Conservation (phyloP, 2,329 filamentous ascomycete genomes). For the Parasarocladium wereldwijsianum region DNA sequence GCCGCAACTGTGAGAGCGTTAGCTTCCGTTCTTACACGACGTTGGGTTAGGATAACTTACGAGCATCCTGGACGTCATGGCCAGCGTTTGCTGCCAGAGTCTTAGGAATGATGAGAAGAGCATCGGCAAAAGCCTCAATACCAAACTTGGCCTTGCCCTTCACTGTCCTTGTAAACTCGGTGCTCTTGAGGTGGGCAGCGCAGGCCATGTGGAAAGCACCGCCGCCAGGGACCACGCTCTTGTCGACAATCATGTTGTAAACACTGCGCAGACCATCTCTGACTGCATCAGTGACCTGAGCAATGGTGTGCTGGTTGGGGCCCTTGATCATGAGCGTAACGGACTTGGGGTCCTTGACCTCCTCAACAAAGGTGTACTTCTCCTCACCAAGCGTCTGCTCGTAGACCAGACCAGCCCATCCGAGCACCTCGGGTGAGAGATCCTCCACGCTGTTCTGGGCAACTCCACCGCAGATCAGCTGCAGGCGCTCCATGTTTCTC, state of each 20-base stretch:
- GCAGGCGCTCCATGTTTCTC: slow-evolving; percentile 96
- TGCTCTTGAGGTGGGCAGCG: slow-evolving; percentile 72
- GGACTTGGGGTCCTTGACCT: slow-evolving; percentile 97
- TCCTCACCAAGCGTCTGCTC: slow-evolving; percentile 96
- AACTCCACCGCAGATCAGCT: slow-evolving; percentile 81
- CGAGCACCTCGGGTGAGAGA: slow-evolving; percentile 70
- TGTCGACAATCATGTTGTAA: slow-evolving; percentile 99
- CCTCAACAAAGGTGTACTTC: slow-evolving; percentile 97
- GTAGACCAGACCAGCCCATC: slow-evolving; percentile 93
- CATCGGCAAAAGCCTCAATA: slow-evolving; percentile 88
- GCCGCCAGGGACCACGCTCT: slow-evolving; percentile 83
- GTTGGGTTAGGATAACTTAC: slow-evolving; percentile 42
- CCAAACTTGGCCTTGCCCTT: slow-evolving; percentile 98
- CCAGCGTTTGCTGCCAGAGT: slow-evolving; percentile 91
- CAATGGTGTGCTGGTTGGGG: slow-evolving; percentile 90
- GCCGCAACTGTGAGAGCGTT: slow-evolving; percentile 48
- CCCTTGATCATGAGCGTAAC: slow-evolving; percentile 97
- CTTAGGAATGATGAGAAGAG: slow-evolving; percentile 90
- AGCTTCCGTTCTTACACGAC: slow-evolving; percentile 7
- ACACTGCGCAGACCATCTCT: slow-evolving; percentile 89
- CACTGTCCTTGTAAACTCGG: slow-evolving; percentile 74
- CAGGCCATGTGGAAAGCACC: slow-evolving; percentile 95
- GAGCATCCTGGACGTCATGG: slow-evolving; percentile 88
- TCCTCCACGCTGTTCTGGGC: slow-evolving; percentile 97
- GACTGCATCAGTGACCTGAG: slow-evolving; percentile 91